Percentiles rank a stretch among this genome's conserved stretches.
These are phyloP conservation scores for Cubamyces lactineus DNA, from an alignment of 768 basidiomycete genomes.

Conservation along the genomic window DNA sequence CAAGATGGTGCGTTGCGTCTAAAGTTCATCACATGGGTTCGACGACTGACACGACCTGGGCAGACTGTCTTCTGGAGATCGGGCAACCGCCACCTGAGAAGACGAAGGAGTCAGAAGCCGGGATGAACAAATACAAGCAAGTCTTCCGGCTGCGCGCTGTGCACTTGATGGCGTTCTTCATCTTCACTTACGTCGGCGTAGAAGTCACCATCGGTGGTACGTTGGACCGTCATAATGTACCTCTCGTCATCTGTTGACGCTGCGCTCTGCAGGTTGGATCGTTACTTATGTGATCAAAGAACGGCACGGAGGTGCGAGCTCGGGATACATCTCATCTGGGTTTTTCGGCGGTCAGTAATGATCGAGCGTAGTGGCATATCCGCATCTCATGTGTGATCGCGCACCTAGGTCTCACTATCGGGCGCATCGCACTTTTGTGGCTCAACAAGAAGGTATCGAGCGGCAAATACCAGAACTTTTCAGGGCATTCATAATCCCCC, in stretches of 20 bases:
- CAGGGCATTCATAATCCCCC: neutral
- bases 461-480: neutral
- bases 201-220: conserved; percentile 48
- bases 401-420: conserved; percentile 49
- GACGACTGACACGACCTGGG: neutral
- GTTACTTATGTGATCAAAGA: conserved; percentile 47
- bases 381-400: neutral
- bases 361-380: neutral
- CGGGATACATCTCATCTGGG: conserved; percentile 48
- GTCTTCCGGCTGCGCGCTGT: conserved; percentile 40
- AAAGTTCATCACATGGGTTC: neutral
- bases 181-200: conserved; percentile 46
- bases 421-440: conserved; percentile 55
- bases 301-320: conserved; percentile 40
- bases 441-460: conserved; percentile 46
- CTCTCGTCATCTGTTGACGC: neutral
- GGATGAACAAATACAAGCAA: conserved; percentile 37
- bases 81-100: conserved; percentile 33
- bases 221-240: neutral
- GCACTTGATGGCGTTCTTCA: conserved; percentile 42
- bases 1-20: conserved; percentile 34
- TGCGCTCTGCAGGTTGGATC: conserved; percentile 43
- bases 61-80: conserved; percentile 29
- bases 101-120: conserved; percentile 36
- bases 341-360: conserved; percentile 40